Conservation (phyloP, 179 eudicot species). For the Drosera spatulata region DNA sequence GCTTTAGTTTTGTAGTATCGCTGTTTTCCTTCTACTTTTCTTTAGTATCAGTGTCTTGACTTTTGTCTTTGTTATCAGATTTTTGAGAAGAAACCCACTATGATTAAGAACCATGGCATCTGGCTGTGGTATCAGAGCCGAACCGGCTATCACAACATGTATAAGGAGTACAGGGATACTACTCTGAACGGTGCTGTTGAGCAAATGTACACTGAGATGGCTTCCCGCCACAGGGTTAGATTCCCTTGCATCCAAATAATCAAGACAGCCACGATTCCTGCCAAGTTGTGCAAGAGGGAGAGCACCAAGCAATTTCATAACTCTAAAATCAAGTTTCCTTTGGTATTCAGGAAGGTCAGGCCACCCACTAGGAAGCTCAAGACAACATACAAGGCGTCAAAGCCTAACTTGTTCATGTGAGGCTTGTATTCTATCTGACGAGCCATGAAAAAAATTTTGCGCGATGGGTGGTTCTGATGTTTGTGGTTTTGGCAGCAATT, state of each 20-base stretch:
- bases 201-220: conserved; percentile 95
- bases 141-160: conserved; percentile 94
- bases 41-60: neutral
- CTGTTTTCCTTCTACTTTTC: neutral
- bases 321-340: conserved; percentile 73
- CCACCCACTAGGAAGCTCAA: conserved; percentile 83
- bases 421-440: conserved; percentile 2
- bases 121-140: conserved; percentile 87
- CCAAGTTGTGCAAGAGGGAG: conserved; percentile 82
- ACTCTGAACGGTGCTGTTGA: conserved; percentile 78
- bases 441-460: neutral
- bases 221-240: conserved; percentile 87
- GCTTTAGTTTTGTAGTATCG: neutral
- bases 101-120: conserved; percentile 84
- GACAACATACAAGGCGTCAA: conserved; percentile 84
- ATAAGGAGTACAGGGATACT: conserved; percentile 89
- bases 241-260: conserved; percentile 85
- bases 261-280: conserved; percentile 77
- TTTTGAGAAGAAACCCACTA: conserved; percentile 81
- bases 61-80: conserved; percentile 22
- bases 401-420: conserved; percentile 76
- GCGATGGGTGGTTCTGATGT: too few relatives aligned
- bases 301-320: conserved; percentile 82
- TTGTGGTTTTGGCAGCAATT: too few relatives aligned
- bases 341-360: conserved; percentile 68